Evolutionary conservation across 2,329 filamentous ascomycete species (phyloP), one percentile per base, ranked within the genome.

Genomic region (Aspergillus cejpii): DNA sequence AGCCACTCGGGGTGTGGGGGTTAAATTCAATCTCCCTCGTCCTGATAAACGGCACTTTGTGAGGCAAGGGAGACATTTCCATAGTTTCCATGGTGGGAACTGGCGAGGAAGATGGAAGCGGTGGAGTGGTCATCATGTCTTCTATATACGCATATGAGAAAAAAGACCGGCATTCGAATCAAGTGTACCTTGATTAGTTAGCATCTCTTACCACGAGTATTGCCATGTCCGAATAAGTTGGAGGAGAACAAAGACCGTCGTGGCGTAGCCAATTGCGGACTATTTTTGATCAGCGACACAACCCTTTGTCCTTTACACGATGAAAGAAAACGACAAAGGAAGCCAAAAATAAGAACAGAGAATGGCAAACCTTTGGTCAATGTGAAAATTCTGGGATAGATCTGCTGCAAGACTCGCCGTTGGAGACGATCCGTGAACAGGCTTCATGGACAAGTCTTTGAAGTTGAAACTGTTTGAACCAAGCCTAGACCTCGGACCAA

Each of bases 361-460:
- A 15, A 38, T n/a, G 17, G 41, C 78, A 56, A 75, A 96, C 91
- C 90, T 96, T 62, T 85, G 88, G 69, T 96, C 90, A 65, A 97
- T 86, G 64, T 91, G 86, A 66, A 97, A 94, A 74, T 97, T 98
- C 65, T 95, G 89, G 47, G 90, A 96, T 58, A 97, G 77, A 70
- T 98, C 92, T 50, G 89, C 90, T 33, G 90, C 91, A 56, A 98
- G 74, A 62, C 87, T 94, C 41, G 88, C 83, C 27, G 89, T 90
- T 5, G 92, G 92, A 45, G 92, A 98, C 15, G 90, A 94, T 39
- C 88, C 87, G 55, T 81, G 81, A 59, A 87, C 74, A 41, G 84
- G 78, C 63, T 87, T 89, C 58, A 76, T 84, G 61, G 80, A 83
- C 62, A 85, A 64, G 58, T 83, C 80, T 56, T 84, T 82, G 64